Evolutionary conservation across 176 grass and related monocot species (phyloP).

Genomic region (Elaeis guineensis): DNA sequence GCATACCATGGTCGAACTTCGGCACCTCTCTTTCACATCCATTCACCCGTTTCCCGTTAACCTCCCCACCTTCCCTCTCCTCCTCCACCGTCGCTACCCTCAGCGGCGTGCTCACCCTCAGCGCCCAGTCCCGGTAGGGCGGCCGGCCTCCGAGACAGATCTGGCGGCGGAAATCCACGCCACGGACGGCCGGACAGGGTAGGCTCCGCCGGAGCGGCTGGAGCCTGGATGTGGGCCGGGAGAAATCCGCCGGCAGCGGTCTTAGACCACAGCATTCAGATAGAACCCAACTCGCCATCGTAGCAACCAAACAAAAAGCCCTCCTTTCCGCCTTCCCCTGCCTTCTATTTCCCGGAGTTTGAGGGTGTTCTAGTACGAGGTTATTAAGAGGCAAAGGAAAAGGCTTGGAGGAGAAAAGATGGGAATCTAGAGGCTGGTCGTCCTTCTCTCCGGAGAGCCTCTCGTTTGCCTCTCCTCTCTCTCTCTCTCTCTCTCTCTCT

Average conservation of each 20-base stretch:
- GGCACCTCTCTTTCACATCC: constrained; percentile 7
- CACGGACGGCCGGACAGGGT: constrained; percentile 4
- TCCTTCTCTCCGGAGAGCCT: constrained; percentile 10
- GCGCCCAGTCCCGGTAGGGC: constrained; percentile 65
- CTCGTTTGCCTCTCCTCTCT: constrained; percentile 11
- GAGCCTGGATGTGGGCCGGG: constrained; percentile 36
- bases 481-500: constrained; percentile 6
- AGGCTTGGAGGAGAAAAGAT: constrained; percentile 6
- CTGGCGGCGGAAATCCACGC: no score
- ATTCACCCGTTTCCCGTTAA: background rate
- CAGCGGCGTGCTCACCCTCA: constrained; percentile 60
- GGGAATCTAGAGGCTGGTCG: constrained; percentile 21
- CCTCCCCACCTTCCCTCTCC: constrained; percentile 8
- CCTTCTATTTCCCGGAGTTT: background rate
- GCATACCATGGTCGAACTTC: constrained; percentile 55
- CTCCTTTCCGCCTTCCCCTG: background rate
- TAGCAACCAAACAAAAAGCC: constrained; percentile 1
- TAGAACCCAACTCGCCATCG: constrained; percentile 59
- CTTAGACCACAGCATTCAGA: constrained; percentile 54
- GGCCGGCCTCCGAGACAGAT: constrained; percentile 10
- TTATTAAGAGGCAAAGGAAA: background rate
- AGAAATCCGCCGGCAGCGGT: constrained; percentile 42
- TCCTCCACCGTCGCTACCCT: constrained; percentile 21
- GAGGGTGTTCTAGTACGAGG: background rate
- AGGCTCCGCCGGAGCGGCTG: background rate